Evolutionary conservation across 345 rosid species (phyloP).

Genomic region (Ceriops tagal): DNA sequence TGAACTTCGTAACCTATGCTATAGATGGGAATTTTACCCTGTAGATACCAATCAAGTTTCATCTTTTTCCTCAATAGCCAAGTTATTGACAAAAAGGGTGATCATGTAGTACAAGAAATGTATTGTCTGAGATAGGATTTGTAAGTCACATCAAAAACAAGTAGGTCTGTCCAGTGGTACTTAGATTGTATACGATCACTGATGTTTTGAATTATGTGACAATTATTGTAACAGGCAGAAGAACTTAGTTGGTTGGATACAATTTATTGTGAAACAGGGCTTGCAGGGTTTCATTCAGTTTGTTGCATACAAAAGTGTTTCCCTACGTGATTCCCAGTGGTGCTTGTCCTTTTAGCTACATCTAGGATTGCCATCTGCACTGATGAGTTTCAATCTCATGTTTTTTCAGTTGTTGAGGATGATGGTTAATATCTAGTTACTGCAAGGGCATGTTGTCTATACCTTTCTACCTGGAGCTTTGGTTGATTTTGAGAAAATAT

Average conservation of each 20-base stretch:
- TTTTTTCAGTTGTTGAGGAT: neutral
- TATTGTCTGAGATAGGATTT: neutral
- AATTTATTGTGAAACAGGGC: neutral
- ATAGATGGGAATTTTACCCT: neutral
- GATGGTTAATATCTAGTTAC: neutral
- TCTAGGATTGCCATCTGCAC: neutral
- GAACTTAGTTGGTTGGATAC: neutral
- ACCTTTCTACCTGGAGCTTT: no score
- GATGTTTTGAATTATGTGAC: neutral
- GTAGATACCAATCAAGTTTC: neutral
- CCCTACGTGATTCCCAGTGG: neutral
- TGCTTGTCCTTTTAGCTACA: neutral
- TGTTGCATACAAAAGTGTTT: neutral
- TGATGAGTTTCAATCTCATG: neutral
- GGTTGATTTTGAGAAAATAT: no score
- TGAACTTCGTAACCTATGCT: neutral
- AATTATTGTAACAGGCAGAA: slow-evolving; percentile 1
- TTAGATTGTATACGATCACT: neutral
- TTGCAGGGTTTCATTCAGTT: neutral
- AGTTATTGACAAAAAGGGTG: neutral
- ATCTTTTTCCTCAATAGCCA: neutral
- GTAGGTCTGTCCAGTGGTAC: neutral
- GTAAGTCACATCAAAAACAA: neutral
- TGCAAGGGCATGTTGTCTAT: no score
- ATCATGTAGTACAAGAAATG: no score